Evolutionary conservation across 192 early-diverging fungal species (phyloP), one percentile per base, ranked within the genome.

Genomic region (Entophlyctis luteolus): DNA sequence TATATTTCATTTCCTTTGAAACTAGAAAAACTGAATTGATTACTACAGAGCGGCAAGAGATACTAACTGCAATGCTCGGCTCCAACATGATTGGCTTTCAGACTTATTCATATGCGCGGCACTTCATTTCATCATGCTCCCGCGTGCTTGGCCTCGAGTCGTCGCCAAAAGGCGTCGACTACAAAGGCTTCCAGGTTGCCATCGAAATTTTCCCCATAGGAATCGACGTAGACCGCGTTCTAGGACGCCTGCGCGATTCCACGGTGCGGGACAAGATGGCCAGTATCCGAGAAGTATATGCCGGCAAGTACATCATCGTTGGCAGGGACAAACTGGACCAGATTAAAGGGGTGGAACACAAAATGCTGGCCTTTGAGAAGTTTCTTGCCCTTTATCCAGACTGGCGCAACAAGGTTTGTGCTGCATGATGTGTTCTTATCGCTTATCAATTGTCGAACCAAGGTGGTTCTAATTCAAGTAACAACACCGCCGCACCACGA

Each of bases 151-250:
- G 93, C 0, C 87, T 89, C 59, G 94, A 99, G 71, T 93, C 91
- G 0, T 89, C 94, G 2, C 95, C 94, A 5, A 85, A 77, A 18
- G 93, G 93, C 8, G 91, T 98, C 18, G 90, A 96, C 70, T 88
- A 86, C 59, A 81, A 84, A 45, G 91, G 92, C 14, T 82, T 79
- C 28, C 77, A 85, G 8, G 91, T 96, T 3, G 68, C 84, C 37
- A 84, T 98, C 1, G 90, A 90, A 45, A 94, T 93, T 22, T 96
- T 96, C 72, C 96, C 96, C 1, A 96, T 99, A 45, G 96, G 96
- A n/a, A 98, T 99, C 71, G 93, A 99, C 71, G 84, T 89, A 6
- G 77, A 90, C 20, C 70, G 84, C 4, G 84, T 93, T 5, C 81
- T 90, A 55, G 27, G 60, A 28, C 34, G 72, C n/a, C 59, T 75